Evolutionary conservation across 2,329 filamentous ascomycete genomes (phyloP).

Genomic region (Calonectria fujianensis): DNA sequence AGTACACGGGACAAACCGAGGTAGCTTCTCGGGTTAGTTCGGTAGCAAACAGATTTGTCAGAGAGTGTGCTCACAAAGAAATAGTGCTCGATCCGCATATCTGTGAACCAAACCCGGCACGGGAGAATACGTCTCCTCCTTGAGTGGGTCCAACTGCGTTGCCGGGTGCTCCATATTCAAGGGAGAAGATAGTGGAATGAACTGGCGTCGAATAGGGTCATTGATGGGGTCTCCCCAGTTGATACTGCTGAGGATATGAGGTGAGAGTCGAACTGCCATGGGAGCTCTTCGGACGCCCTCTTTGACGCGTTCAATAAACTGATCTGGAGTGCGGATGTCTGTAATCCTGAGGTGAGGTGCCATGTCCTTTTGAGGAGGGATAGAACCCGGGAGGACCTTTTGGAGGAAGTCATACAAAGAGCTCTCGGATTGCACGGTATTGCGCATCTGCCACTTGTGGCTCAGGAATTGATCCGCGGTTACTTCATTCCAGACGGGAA

Average conservation of each 20-base stretch:
- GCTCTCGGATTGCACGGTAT: not conserved
- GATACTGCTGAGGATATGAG: not conserved
- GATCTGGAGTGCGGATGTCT: not conserved
- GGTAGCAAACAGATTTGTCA: not conserved
- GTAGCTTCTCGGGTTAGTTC: not conserved
- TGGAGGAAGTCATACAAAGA: not conserved
- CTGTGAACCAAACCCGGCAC: slow-evolving; percentile 1
- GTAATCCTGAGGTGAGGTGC: not conserved
- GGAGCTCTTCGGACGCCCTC: not conserved
- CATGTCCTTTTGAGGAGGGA: not conserved
- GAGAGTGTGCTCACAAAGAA: not conserved
- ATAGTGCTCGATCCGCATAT: not conserved
- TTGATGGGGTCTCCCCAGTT: not conserved
- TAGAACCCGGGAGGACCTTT: not conserved
- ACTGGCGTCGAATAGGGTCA: not conserved
- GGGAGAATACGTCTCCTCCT: not conserved
- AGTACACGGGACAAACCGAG: not conserved
- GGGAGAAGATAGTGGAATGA: not conserved
- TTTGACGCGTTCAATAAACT: not conserved
- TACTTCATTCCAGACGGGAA: not conserved
- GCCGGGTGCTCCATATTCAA: not conserved
- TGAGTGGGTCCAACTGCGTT: not conserved
- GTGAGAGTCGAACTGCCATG: not conserved
- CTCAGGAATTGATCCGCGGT: not conserved
- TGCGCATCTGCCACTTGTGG: not conserved